phyloP scores from a whole-genome alignment of 441 rosid species.

The Jatropha podagrica region DNA sequence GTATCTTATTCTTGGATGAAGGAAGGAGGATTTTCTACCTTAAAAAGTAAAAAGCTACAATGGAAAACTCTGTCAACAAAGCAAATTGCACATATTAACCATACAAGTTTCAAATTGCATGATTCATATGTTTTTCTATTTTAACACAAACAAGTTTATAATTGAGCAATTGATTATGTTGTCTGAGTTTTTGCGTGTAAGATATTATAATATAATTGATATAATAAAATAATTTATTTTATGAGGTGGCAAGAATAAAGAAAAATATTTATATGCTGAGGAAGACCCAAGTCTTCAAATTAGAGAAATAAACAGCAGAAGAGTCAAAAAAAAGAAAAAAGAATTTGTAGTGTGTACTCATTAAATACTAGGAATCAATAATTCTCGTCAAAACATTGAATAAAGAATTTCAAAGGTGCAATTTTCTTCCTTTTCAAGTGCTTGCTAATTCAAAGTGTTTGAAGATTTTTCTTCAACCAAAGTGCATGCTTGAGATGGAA shows the following conservation, averaged over 20 bases:
- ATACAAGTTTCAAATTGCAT: neutral
- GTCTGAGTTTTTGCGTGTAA: neutral
- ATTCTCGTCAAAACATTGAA: neutral
- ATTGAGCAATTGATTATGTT: neutral
- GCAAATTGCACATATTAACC: conserved; percentile 18
- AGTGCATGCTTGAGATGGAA: too few relatives aligned
- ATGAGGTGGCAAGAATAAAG: neutral
- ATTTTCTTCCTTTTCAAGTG: too few relatives aligned
- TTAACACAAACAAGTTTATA: conserved; percentile 13
- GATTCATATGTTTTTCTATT: conserved; percentile 1
- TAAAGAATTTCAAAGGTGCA: neutral
- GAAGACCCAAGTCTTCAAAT: conserved; percentile 16
- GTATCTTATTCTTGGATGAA: conserved; percentile 17
- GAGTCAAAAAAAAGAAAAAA: conserved; percentile 3
- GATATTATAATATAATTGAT: neutral
- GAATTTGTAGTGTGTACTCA: conserved; percentile 28
- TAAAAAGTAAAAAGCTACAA: conserved; percentile 24
- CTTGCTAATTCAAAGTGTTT: too few relatives aligned
- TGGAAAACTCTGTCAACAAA: conserved; percentile 29
- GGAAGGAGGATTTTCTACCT: conserved; percentile 34
- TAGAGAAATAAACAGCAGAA: neutral
- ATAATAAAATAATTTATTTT: neutral
- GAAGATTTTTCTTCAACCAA: too few relatives aligned
- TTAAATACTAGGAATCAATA: conserved; percentile 13
- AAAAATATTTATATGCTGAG: too few relatives aligned